Evolutionary conservation across 306 rosid species (phyloP), one percentile per base, ranked within the genome.

Genomic region (Bauhinia variegata): DNA sequence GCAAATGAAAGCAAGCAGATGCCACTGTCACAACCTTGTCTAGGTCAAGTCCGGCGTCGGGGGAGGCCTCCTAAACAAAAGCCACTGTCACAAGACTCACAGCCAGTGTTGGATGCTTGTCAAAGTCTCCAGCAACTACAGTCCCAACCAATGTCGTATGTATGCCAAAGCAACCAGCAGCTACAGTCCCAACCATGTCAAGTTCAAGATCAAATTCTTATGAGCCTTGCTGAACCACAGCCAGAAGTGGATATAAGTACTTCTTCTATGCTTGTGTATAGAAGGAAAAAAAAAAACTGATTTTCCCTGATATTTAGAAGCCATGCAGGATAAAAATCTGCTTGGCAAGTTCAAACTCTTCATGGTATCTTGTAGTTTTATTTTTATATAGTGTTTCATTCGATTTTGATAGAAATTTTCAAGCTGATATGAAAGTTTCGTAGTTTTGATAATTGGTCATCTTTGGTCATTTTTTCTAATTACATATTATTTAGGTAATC

Each of bases 21-120:
- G 34, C 67, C 41, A 18, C 7, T 11, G 48, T 47, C 19, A 56
- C 54, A 19, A 68, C 4, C 41, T 43, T 39, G 53, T 49, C 61
- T 8, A 36, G 6, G 41, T 8, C 41, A 36, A 50, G 49, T 47
- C 42, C 61, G 30, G 5, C 31, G 43, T 6, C 11, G 15, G 31
- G 71, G 68, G 43, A 61, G 68, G 58, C 55, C 60, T 49, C 64
- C 38, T 50, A 8, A 34, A 32, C 59, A 44, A 70, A 47, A 8
- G 60, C 39, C 23, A 36, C 8, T 2, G 9, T 36, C 9, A 36
- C 6, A 36, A 33, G 12, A 12, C 33, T 33, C n/a, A 8, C 58
- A 12, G 46, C 39, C 39, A 12, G 5, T 6, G 41, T 8, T 8
- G 41, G 41, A 8, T 36, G 9, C 9, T 0, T 5, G 9, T 8